These are phyloP conservation scores for Talaromyces atroroseus DNA, from an alignment of 2,329 filamentous ascomycete genomes.

Conservation along the genomic window DNA sequence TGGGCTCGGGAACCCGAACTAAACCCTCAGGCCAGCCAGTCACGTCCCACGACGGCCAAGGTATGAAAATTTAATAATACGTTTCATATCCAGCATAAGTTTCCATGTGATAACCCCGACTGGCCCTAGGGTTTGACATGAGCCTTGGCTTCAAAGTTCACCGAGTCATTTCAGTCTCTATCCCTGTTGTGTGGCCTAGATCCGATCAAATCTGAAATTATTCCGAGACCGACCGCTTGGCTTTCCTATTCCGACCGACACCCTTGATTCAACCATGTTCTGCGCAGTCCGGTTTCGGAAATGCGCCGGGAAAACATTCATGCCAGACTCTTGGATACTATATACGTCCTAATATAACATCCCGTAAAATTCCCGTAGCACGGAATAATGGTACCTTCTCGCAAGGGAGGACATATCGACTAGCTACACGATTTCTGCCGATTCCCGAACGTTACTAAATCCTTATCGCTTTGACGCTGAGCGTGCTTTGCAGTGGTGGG, in stretches of 20 bases:
- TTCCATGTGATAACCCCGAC: no score
- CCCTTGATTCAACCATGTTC: neutral
- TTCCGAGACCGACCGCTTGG: conserved; percentile 4
- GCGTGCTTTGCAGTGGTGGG: neutral
- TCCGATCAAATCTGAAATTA: neutral
- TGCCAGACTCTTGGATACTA: no score
- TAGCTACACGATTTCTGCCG: neutral
- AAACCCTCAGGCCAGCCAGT: neutral
- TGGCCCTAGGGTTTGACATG: no score
- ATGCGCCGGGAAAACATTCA: neutral
- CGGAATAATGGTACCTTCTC: no score
- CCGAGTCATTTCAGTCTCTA: neutral
- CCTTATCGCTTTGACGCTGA: neutral
- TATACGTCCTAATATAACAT: no score
- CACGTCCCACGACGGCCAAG: neutral
- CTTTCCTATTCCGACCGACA: neutral
- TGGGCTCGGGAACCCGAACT: conserved; percentile 9
- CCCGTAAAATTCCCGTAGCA: no score
- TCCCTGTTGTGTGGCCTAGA: neutral
- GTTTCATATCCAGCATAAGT: no score
- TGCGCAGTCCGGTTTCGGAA: neutral
- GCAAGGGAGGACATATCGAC: neutral
- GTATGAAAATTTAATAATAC: no score
- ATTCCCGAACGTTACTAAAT: neutral
- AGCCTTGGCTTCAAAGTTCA: no score